phyloP scores from a whole-genome alignment of 306 rosid genomes.

The Canavalia gladiata region DNA sequence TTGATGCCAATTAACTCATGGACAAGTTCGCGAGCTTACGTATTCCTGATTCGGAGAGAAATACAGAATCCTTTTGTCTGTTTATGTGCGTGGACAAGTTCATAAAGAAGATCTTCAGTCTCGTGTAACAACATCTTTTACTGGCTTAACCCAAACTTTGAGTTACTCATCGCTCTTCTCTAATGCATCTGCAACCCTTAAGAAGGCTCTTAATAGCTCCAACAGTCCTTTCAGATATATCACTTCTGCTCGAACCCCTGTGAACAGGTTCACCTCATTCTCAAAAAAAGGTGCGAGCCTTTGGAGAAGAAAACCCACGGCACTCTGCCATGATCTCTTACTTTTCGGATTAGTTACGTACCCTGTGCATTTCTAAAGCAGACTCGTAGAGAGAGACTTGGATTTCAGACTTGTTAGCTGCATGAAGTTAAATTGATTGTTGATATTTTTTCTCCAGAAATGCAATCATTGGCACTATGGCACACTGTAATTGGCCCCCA shows the following conservation, averaged over 20 bases:
- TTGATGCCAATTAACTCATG: slow-evolving; percentile 46
- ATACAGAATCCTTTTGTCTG: slow-evolving; percentile 41
- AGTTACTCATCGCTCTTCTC: slow-evolving; percentile 56
- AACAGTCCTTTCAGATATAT: slow-evolving; percentile 44
- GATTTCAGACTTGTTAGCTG: background rate
- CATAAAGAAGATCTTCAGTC: slow-evolving; percentile 60
- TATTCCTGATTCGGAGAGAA: slow-evolving; percentile 30
- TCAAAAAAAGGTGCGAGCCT: slow-evolving; percentile 45
- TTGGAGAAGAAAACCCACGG: slow-evolving; percentile 47
- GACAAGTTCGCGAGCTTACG: slow-evolving; percentile 57
- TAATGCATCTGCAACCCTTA: slow-evolving; percentile 57
- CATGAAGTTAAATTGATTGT: background rate
- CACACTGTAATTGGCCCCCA: no score
- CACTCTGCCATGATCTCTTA: slow-evolving; percentile 55
- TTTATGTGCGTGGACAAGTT: slow-evolving; percentile 41
- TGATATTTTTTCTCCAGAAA: background rate
- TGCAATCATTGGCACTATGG: background rate
- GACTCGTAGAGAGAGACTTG: slow-evolving; percentile 3
- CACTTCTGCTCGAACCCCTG: slow-evolving; percentile 47
- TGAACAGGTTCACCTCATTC: slow-evolving; percentile 41
- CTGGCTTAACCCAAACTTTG: slow-evolving; percentile 60
- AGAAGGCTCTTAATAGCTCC: slow-evolving; percentile 53
- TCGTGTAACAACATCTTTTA: slow-evolving; percentile 58
- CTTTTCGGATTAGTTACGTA: background rate
- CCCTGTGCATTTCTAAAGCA: slow-evolving; percentile 27